phyloP scores from a whole-genome alignment of 495 filamentous ascomycete genomes.

The Astrocystis sublimbata region DNA sequence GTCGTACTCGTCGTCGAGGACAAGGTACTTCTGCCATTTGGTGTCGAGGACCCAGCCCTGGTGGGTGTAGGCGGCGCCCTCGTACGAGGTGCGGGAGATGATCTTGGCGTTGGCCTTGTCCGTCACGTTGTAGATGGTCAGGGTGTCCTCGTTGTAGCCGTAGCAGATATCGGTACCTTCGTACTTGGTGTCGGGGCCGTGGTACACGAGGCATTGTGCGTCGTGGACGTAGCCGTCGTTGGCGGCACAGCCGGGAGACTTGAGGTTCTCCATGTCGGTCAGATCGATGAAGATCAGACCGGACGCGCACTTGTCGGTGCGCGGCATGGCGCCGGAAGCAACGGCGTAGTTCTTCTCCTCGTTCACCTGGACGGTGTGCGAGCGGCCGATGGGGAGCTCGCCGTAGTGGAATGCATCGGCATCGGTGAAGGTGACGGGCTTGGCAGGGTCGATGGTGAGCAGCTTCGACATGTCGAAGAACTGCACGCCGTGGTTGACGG shows the following conservation, averaged over 20 bases:
- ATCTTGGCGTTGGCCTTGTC: constrained; percentile 50
- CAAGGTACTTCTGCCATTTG: constrained; percentile 54
- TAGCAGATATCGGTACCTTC: constrained; percentile 60
- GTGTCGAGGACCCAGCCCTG: constrained; percentile 61
- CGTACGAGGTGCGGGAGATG: constrained; percentile 58
- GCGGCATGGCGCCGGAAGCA: constrained; percentile 51
- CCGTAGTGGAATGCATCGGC: constrained; percentile 44
- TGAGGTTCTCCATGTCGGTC: constrained; percentile 49
- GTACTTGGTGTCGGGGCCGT: constrained; percentile 56
- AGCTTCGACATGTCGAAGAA: constrained; percentile 55
- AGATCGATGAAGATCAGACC: constrained; percentile 61
- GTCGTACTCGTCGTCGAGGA: constrained; percentile 64
- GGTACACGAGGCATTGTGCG: constrained; percentile 61
- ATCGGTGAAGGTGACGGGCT: constrained; percentile 30
- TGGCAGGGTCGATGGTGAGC: constrained; percentile 28
- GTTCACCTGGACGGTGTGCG: constrained; percentile 56
- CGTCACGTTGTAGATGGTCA: constrained; percentile 59
- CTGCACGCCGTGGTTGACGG: constrained; percentile 50
- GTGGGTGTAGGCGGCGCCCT: constrained; percentile 60
- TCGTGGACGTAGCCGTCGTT: constrained; percentile 63
- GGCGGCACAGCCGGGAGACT: constrained; percentile 51
- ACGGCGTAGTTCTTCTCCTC: constrained; percentile 53
- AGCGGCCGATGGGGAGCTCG: constrained; percentile 48
- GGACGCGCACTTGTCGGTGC: constrained; percentile 45
- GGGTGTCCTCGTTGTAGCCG: constrained; percentile 56